Percentiles rank a stretch among this genome's conserved stretches.
Evolutionary conservation across 1,284 basidiomycete genomes (phyloP).

Genomic region (Schizopora paradoxa): DNA sequence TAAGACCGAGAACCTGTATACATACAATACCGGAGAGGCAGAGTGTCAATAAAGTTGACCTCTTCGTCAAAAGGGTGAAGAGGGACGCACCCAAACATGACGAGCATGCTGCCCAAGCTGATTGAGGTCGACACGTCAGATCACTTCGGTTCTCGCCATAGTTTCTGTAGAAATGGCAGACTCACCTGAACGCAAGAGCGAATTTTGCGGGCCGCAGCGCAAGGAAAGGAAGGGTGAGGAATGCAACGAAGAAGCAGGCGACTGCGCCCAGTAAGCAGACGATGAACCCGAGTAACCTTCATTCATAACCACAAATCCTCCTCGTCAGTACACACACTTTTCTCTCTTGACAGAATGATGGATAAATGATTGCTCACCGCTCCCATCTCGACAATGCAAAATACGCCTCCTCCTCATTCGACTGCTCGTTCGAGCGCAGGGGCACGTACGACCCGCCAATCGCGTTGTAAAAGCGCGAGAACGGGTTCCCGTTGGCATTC

Average conservation of each 20-base stretch:
- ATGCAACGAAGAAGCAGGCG: conserved; percentile 94
- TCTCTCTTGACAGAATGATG: too few relatives aligned
- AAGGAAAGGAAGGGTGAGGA: conserved; percentile 84
- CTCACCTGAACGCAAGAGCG: conserved; percentile 80
- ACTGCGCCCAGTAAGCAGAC: conserved; percentile 86
- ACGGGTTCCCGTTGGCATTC: conserved; percentile 39
- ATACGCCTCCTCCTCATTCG: conserved; percentile 96
- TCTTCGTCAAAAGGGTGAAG: conserved; percentile 25
- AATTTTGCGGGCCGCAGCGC: conserved; percentile 84
- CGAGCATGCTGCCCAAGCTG: conserved; percentile 76
- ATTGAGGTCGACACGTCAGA: conserved; percentile 5
- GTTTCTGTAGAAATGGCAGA: neutral
- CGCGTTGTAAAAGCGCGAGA: conserved; percentile 74
- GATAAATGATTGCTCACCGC: conserved; percentile 43
- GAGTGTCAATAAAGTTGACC: neutral
- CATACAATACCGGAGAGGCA: neutral
- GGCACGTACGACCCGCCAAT: conserved; percentile 84
- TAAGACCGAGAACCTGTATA: conserved; percentile 71
- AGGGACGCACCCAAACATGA: conserved; percentile 78
- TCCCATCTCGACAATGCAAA: conserved; percentile 92
- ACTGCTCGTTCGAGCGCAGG: conserved; percentile 73
- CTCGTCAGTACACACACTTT: neutral
- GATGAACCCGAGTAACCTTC: conserved; percentile 87
- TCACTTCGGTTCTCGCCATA: neutral
- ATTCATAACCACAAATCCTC: neutral